phyloP scores from a whole-genome alignment of 306 rosid species.

The Cyclanthera cordifolia region DNA sequence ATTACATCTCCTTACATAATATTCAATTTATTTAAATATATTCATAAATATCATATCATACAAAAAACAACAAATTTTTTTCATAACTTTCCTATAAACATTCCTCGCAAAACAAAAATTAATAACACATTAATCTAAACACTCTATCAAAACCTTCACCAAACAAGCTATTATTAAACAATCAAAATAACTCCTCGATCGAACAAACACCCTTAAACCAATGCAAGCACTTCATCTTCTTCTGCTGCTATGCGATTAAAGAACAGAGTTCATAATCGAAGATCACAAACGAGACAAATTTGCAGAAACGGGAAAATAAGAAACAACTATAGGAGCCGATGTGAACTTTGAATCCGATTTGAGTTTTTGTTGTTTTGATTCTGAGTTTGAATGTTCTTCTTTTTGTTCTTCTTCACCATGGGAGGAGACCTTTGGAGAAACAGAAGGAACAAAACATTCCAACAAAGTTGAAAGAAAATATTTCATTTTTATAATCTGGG shows the following conservation, averaged over 20 bases:
- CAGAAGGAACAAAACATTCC: background rate
- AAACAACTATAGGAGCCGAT: background rate
- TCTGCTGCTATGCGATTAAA: background rate
- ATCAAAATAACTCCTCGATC: background rate
- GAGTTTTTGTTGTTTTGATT: background rate
- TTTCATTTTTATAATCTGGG: background rate
- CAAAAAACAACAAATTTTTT: too few species aligned
- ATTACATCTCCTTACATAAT: too few species aligned
- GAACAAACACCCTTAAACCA: too few species aligned
- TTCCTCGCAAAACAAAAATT: too few species aligned
- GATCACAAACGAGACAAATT: background rate
- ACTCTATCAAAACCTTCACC: too few species aligned
- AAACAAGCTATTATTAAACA: too few species aligned
- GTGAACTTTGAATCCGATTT: background rate
- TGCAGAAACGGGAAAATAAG: background rate
- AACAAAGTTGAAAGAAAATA: background rate
- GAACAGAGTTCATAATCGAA: background rate
- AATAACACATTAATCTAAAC: too few species aligned
- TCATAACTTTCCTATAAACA: too few species aligned
- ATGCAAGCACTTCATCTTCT: background rate
- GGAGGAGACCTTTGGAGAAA: background rate
- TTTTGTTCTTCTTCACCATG: background rate
- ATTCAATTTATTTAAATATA: too few species aligned
- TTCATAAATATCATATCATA: too few species aligned
- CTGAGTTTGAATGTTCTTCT: background rate